Base-by-base conservation (phyloP, 2,329 filamentous ascomycete species). In the Colletotrichum godetiae region DNA sequence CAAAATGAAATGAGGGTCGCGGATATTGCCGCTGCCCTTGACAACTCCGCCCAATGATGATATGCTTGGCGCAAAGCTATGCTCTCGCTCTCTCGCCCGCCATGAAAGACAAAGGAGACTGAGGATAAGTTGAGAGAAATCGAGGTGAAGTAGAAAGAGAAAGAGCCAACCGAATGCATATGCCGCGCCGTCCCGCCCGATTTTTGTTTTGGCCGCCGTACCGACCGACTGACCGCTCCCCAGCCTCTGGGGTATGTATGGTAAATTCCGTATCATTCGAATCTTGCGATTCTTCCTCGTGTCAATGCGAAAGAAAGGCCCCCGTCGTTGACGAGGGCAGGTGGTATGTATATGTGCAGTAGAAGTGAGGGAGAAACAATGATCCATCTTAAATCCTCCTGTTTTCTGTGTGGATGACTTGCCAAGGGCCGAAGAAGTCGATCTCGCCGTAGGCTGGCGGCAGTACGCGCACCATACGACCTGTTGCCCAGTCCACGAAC, bases 401-500 rank as follows among this genome's bases (percentile, higher is more conserved):
- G 77, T 88, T 89, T 78, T 88, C 87, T 7, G 86, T 85, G 76
- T 85, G 84, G 65, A 88, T 83, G 55, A 85, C 80, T 77, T 88
- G 86, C 86, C 86, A 88, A 37, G 87, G 83, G 1, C 86, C 86
- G 70, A 85, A 85, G 73, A 84, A 81, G 67, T 88, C 84, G 59
- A 85, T 81, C 77, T 89, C 88, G 53, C 86, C 86, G 76, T 90
- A 91, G 5, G 83, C 83, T 1, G 89, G 89, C 12, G 89, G 89
- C 22, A 87, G 81, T 24, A 89, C 87, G 19, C 87, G 83, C 33
- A 86, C 83, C 85, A 89, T 88, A 68, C 85, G 85, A 49, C 89
- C 89, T 19, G 88, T 90, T 15, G 81, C 80, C 89, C 89, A 91
- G 82, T 91, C 89, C 56, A 91, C 88, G 72, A 86, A 85, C 88